phyloP scores from a whole-genome alignment of 345 rosid genomes.

The Dovyalis caffra region DNA sequence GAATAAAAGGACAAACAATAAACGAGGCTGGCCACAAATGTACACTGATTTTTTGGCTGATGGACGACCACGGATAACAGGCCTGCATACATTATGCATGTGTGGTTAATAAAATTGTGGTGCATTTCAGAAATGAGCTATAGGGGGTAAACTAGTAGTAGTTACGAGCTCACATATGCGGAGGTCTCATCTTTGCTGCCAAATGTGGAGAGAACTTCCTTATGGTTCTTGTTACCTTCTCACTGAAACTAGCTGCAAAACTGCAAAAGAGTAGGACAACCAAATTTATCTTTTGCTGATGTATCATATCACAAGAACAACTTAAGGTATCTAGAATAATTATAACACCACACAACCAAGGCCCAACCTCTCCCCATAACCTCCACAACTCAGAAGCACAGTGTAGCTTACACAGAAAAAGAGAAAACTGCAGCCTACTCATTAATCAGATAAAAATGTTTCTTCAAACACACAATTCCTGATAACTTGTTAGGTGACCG shows the following conservation, averaged over 20 bases:
- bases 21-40: slow-evolving; percentile 87
- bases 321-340: background rate
- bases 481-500: background rate
- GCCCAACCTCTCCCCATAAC: background rate
- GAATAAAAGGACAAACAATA: slow-evolving; percentile 73
- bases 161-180: slow-evolving; percentile 58
- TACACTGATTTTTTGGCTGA: slow-evolving; percentile 71
- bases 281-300: background rate
- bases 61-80: slow-evolving; percentile 92
- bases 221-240: slow-evolving; percentile 82
- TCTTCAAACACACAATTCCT: background rate
- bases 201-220: slow-evolving; percentile 91
- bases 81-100: slow-evolving; percentile 45
- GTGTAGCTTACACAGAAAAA: background rate
- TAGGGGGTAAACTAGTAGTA: background rate
- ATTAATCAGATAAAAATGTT: no score
- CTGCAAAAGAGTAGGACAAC: slow-evolving; percentile 33
- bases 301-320: background rate
- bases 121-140: slow-evolving; percentile 1
- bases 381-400: background rate
- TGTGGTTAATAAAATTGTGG: background rate
- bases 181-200: slow-evolving; percentile 99
- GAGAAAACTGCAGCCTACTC: background rate
- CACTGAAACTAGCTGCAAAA: slow-evolving; percentile 93
- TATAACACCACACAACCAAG: background rate